Evolutionary conservation across 768 basidiomycete genomes (phyloP).

Genomic region (Termitomyces sp.): DNA sequence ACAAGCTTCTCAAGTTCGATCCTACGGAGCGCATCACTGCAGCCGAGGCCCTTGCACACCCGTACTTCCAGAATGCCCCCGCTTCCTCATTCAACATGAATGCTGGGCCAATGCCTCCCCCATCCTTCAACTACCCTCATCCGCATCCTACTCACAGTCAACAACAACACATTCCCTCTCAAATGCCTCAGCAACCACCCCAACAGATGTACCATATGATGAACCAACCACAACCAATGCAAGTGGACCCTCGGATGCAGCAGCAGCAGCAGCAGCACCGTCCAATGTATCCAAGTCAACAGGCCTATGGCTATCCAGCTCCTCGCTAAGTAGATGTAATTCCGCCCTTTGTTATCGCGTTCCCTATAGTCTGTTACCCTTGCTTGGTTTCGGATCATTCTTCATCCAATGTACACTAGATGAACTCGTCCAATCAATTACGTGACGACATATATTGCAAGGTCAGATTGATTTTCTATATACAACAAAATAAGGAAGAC

Average conservation of each 20-base stretch:
- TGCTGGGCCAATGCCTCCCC: slow-evolving; percentile 60
- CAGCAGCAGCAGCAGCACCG: slow-evolving; percentile 7
- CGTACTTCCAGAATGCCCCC: slow-evolving; percentile 72
- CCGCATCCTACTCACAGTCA: slow-evolving; percentile 53
- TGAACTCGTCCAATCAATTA: background rate
- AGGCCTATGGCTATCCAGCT: slow-evolving; percentile 10
- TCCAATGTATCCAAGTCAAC: slow-evolving; percentile 10
- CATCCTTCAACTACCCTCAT: slow-evolving; percentile 64
- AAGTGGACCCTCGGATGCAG: slow-evolving; percentile 13
- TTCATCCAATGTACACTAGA: slow-evolving; percentile 2
- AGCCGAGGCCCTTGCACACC: slow-evolving; percentile 85
- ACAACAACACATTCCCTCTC: slow-evolving; percentile 31
- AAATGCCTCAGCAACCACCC: slow-evolving; percentile 28
- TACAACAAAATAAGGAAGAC: background rate
- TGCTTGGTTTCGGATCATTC: background rate
- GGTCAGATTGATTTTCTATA: background rate
- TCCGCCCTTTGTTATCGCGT: background rate
- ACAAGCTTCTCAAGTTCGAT: slow-evolving; percentile 93
- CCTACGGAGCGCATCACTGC: slow-evolving; percentile 89
- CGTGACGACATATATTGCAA: background rate
- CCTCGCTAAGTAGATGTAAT: slow-evolving; percentile 1
- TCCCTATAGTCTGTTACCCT: background rate
- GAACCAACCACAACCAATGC: slow-evolving; percentile 26
- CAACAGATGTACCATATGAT: slow-evolving; percentile 21
- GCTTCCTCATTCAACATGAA: slow-evolving; percentile 36